Evolutionary conservation across 2,329 filamentous ascomycete genomes (phyloP).

Genomic region (Lecanosticta acicola): DNA sequence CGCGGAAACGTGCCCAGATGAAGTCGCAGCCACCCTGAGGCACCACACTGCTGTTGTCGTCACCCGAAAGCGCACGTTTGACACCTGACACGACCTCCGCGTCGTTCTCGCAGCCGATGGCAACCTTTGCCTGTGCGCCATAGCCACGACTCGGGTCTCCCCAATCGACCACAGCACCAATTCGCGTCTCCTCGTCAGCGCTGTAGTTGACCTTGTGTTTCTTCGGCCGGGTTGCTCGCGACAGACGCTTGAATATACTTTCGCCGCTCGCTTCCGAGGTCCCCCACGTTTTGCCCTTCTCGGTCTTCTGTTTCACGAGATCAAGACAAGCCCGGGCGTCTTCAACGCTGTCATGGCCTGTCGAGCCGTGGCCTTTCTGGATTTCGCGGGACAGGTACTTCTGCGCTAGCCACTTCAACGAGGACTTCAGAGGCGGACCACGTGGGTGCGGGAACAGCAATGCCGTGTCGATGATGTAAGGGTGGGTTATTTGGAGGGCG

Average conservation of each 20-base stretch:
- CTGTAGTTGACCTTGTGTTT: conserved; percentile 35
- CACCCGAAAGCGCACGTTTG: conserved; percentile 46
- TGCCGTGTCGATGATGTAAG: conserved; percentile 88
- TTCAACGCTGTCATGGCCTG: conserved; percentile 86
- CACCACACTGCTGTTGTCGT: conserved; percentile 37
- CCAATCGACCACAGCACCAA: conserved; percentile 80
- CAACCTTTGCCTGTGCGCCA: conserved; percentile 51
- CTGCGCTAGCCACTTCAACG: conserved; percentile 80
- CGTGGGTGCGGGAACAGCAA: conserved; percentile 86
- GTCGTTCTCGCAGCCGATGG: conserved; percentile 54
- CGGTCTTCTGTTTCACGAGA: conserved; percentile 90
- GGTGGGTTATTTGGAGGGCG: conserved; percentile 79
- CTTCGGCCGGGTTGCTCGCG: conserved; percentile 37
- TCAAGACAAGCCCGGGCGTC: conserved; percentile 88
- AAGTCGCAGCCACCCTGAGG: conserved; percentile 54
- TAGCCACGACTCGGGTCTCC: conserved; percentile 65
- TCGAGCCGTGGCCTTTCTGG: conserved; percentile 65
- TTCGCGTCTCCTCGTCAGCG: conserved; percentile 46
- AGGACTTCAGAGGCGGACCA: conserved; percentile 82
- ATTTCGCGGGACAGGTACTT: conserved; percentile 85
- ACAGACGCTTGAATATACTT: conserved; percentile 81
- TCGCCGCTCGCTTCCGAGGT: conserved; percentile 72
- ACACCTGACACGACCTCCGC: conserved; percentile 53
- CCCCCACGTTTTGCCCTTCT: conserved; percentile 84
- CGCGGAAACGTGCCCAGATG: conserved; percentile 57